A percentile compares a stretch with the other conserved stretches of the same genome.
phyloP scores from a whole-genome alignment of 192 early-diverging fungal genomes.

The Obelidium mucronatum region DNA sequence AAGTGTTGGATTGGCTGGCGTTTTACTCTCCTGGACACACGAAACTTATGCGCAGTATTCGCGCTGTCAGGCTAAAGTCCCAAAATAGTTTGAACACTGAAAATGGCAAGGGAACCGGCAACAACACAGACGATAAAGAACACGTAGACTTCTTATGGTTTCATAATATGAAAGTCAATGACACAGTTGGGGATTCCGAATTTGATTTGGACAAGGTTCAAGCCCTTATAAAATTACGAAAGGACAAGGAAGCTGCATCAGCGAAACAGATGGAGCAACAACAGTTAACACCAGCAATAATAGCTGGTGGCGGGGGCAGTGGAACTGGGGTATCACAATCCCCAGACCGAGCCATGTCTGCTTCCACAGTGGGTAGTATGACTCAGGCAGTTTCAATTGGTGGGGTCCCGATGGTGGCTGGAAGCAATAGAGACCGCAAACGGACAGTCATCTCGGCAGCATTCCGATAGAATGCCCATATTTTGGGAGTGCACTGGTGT shows the following conservation, averaged over 20 bases:
- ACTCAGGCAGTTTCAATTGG: too few relatives aligned
- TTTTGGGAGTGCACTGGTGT: too few relatives aligned
- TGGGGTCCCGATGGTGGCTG: too few relatives aligned
- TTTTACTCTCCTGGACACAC: slow-evolving; percentile 33
- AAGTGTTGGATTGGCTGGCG: slow-evolving; percentile 34
- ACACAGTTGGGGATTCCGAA: slow-evolving; percentile 9
- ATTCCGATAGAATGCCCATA: too few relatives aligned
- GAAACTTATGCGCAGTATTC: neutral
- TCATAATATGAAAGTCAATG: neutral
- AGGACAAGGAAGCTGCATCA: neutral
- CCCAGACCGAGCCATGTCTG: too few relatives aligned
- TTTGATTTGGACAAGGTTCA: slow-evolving; percentile 18
- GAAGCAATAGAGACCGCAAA: too few relatives aligned
- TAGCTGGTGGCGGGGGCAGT: too few relatives aligned
- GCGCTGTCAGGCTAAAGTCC: neutral
- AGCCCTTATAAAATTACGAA: neutral
- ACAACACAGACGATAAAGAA: neutral
- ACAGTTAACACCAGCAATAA: too few relatives aligned
- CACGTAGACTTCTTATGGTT: neutral
- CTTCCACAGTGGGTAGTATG: too few relatives aligned
- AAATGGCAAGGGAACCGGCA: neutral
- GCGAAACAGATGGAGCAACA: too few relatives aligned
- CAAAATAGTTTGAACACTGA: neutral
- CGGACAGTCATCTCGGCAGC: too few relatives aligned
- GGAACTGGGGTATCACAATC: too few relatives aligned